Evolutionary conservation across 164 flowering plant genomes (phyloP).

Genomic region (Berberis thunbergii): DNA sequence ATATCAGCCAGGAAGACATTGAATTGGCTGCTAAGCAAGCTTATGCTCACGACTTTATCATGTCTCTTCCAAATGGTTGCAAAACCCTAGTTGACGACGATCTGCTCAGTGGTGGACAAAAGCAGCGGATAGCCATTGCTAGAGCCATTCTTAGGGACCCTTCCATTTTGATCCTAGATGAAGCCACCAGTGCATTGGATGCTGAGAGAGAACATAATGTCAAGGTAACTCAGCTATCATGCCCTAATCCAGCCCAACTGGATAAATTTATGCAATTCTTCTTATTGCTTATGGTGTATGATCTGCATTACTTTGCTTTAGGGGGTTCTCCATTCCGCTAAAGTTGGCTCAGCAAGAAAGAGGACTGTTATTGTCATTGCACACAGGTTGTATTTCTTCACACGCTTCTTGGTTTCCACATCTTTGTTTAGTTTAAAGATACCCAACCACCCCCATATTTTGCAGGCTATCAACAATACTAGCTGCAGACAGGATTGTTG

Average conservation of each 20-base stretch:
- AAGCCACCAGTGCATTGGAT: slow-evolving; percentile 95
- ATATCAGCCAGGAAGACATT: slow-evolving; percentile 59
- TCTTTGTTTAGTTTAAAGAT: not conserved
- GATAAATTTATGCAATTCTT: too few relatives aligned
- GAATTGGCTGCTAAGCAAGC: slow-evolving; percentile 93
- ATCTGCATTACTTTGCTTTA: slow-evolving; percentile 15
- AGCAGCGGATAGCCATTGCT: slow-evolving; percentile 93
- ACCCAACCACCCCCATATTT: not conserved
- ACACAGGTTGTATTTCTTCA: slow-evolving; percentile 46
- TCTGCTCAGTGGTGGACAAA: slow-evolving; percentile 97
- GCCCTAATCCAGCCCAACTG: too few relatives aligned
- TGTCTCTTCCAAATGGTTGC: slow-evolving; percentile 75
- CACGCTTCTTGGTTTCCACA: not conserved
- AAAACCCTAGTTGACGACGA: slow-evolving; percentile 83
- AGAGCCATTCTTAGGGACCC: slow-evolving; percentile 88
- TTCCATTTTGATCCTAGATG: slow-evolving; percentile 80
- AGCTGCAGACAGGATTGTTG: slow-evolving; percentile 88
- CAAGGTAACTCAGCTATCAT: slow-evolving; percentile 35
- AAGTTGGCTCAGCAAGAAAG: slow-evolving; percentile 39
- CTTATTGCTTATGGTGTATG: too few relatives aligned
- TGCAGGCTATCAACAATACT: slow-evolving; percentile 84
- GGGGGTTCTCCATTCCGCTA: slow-evolving; percentile 72
- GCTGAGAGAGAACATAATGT: slow-evolving; percentile 91
- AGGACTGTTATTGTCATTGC: slow-evolving; percentile 84
- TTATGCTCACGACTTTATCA: slow-evolving; percentile 81